phyloP scores from a whole-genome alignment of 495 filamentous ascomycete genomes.

The Podospora bellae-mahoneyi region DNA sequence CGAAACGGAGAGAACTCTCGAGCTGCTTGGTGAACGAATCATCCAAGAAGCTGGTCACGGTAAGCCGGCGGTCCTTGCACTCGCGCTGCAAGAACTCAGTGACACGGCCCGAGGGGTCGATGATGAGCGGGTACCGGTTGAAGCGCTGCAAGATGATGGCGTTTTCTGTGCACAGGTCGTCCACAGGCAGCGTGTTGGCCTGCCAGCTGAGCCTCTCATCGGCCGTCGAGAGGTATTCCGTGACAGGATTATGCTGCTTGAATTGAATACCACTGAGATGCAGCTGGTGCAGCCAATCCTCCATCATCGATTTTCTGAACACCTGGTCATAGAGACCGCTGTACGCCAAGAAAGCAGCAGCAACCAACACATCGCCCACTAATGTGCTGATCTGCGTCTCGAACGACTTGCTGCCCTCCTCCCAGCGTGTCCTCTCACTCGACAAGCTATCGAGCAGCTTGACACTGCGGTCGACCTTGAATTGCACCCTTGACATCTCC shows the following conservation, averaged over 20 bases:
- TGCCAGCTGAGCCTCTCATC: constrained; percentile 95
- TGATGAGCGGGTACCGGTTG: constrained; percentile 97
- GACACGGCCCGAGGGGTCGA: constrained; percentile 91
- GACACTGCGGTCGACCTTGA: constrained; percentile 95
- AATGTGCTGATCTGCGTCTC: constrained; percentile 96
- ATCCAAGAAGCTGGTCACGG: constrained; percentile 96
- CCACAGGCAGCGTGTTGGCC: constrained; percentile 90
- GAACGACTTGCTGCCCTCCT: constrained; percentile 94
- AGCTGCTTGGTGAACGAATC: constrained; percentile 97
- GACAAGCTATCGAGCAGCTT: constrained; percentile 90
- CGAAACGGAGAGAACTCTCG: constrained; percentile 93
- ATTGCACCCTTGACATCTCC: constrained; percentile 93
- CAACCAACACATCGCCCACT: constrained; percentile 90
- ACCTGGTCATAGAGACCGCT: constrained; percentile 96
- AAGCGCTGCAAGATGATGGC: constrained; percentile 95
- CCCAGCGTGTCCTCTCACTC: constrained; percentile 89
- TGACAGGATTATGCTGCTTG: constrained; percentile 91
- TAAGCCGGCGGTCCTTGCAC: constrained; percentile 87
- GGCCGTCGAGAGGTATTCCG: constrained; percentile 93
- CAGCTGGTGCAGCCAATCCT: constrained; percentile 94
- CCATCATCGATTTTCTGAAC: constrained; percentile 94
- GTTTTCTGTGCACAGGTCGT: constrained; percentile 98
- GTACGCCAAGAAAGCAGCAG: constrained; percentile 96
- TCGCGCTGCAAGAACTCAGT: constrained; percentile 94
- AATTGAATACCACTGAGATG: constrained; percentile 82